Base-by-base conservation (phyloP, 164 flowering plant genomes). In the Magnolia kwangsiensis region DNA sequence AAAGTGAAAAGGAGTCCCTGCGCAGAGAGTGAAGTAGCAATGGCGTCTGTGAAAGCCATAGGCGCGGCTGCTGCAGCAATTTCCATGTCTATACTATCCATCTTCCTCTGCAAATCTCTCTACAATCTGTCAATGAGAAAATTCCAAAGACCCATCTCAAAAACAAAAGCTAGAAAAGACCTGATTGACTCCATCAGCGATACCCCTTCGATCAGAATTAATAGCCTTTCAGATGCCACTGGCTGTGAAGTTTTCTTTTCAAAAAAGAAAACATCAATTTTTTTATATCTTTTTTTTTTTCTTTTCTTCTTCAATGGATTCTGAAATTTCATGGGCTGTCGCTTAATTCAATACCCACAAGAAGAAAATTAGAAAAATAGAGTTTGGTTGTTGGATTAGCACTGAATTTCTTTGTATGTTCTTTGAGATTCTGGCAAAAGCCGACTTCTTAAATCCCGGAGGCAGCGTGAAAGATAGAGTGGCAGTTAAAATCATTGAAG, bases 401-500 rank as follows among this genome's bases (percentile, higher is more conserved):
- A n/a, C 8, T n/a, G 24, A 64, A n/a, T 19, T 61, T 67, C n/a
- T 75, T 5, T 59, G 37, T 1, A 1, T 61, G 20, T 74, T 65
- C n/a, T 75, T 9, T 21, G 83, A 96, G 99, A 92, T 96, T 87
- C 87, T 94, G 50, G 99, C 89, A 0, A 96, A 96, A 81, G 93
- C 92, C 2, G 98, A 96, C 86, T 92, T 96, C 75, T 84, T 96
- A 84, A 96, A 96, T 78, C 99, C 99, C 3, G 99, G 98, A 76
- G 99, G 99, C 66, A 96, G 99, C 74, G 94, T 96, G 72, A 96
- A 96, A 81, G 98, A 94, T 80, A 90, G 98, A 80, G 95, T 92
- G 66, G 98, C 98, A n/a, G 91, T 96, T 64, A 87, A 94, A 76
- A 83, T 83, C 71, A 83, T 83, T 16, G 75, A 83, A 75, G 83